Evolutionary conservation across 495 filamentous ascomycete genomes (phyloP).

Genomic region (Penicillium ucsense): DNA sequence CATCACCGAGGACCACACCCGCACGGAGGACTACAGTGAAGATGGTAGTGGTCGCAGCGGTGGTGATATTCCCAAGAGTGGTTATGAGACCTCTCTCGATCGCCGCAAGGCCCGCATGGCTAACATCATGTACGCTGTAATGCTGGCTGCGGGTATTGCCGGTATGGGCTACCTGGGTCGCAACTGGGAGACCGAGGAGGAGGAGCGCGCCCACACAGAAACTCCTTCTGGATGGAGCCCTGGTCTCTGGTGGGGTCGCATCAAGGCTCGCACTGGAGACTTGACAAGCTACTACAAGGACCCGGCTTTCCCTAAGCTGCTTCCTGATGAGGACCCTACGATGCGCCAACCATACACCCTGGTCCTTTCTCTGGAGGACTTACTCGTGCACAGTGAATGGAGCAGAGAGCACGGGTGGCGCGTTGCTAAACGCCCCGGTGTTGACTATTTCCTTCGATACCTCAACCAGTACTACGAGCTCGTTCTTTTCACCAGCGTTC

Average conservation of each 20-base stretch:
- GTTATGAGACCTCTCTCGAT: slow-evolving; percentile 85
- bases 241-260: slow-evolving; percentile 66
- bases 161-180: slow-evolving; percentile 65
- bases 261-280: slow-evolving; percentile 60
- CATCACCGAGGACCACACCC: slow-evolving; percentile 48
- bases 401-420: slow-evolving; percentile 89
- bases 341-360: slow-evolving; percentile 86
- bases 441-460: slow-evolving; percentile 96
- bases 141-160: slow-evolving; percentile 40
- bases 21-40: slow-evolving; percentile 36
- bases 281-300: slow-evolving; percentile 88
- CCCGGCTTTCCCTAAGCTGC: slow-evolving; percentile 85
- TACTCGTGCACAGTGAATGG: slow-evolving; percentile 92
- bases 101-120: slow-evolving; percentile 62
- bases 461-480: slow-evolving; percentile 96
- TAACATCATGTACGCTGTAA: slow-evolving; percentile 51
- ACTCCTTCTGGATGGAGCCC: slow-evolving; percentile 66
- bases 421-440: slow-evolving; percentile 85
- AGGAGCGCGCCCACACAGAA: slow-evolving; percentile 53
- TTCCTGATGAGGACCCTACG: slow-evolving; percentile 77
- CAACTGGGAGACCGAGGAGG: slow-evolving; percentile 73
- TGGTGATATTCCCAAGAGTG: slow-evolving; percentile 63
- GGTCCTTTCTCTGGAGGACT: slow-evolving; percentile 84
- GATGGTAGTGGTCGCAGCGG: slow-evolving; percentile 33
- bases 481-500: slow-evolving; percentile 84